These are phyloP conservation scores for Leccinum truebloodii DNA, from an alignment of 768 basidiomycete species.

Conservation along the genomic window DNA sequence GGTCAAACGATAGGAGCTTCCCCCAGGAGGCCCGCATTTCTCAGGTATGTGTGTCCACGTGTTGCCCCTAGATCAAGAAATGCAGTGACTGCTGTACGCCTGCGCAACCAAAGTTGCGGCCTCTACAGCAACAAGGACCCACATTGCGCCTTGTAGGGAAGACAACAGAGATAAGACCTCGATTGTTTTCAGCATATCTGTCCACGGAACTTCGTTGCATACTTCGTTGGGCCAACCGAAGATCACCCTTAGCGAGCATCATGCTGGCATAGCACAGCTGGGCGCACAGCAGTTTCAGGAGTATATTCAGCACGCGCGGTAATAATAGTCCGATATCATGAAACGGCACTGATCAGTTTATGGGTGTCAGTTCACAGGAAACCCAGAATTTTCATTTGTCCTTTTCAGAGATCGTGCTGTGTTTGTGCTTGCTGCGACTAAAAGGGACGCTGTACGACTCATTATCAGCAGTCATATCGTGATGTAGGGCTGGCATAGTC, in stretches of 20 bases:
- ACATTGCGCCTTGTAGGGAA: slow-evolving; percentile 16
- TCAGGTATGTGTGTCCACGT: slow-evolving; percentile 2
- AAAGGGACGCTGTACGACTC: neutral
- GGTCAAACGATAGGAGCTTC: neutral
- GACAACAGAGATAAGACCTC: neutral
- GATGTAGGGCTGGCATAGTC: slow-evolving; percentile 10
- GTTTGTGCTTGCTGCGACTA: neutral
- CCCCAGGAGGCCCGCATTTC: neutral
- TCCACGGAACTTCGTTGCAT: neutral
- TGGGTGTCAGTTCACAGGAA: slow-evolving; percentile 4
- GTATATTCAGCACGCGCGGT: neutral
- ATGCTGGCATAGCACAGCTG: neutral
- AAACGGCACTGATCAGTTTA: neutral
- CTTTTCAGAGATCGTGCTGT: slow-evolving; percentile 7
- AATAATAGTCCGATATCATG: neutral
- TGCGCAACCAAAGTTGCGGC: slow-evolving; percentile 8
- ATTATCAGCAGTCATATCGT: slow-evolving; percentile 1
- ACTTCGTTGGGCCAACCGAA: neutral
- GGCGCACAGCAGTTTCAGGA: slow-evolving; percentile 19
- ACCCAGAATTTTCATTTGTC: neutral
- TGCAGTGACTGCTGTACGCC: slow-evolving; percentile 3
- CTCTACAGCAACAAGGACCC: slow-evolving; percentile 23
- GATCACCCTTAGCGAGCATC: neutral
- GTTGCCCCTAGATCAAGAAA: neutral
- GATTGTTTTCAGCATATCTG: slow-evolving; percentile 11